Evolutionary conservation across 441 rosid genomes (phyloP).

Genomic region (Brassica balearica): DNA sequence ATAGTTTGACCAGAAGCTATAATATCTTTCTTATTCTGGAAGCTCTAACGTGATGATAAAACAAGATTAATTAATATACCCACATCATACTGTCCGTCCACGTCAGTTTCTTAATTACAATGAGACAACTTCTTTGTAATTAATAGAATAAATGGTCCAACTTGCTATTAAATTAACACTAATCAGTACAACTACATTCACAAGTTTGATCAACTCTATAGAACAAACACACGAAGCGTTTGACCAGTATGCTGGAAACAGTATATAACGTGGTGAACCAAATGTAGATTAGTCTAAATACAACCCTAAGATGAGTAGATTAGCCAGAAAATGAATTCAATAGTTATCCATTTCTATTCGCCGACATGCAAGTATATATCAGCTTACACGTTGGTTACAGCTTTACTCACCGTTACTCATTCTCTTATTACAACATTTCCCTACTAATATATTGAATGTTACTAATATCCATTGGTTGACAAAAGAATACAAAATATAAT

Average conservation of each 20-base stretch:
- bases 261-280: not conserved
- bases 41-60: constrained; percentile 19
- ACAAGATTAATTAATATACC: not conserved
- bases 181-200: constrained; percentile 5
- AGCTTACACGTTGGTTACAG: constrained; percentile 44
- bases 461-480: not conserved
- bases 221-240: constrained; percentile 6
- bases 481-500: not conserved
- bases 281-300: constrained; percentile 5
- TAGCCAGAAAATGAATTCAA: constrained; percentile 10
- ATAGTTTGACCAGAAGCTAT: constrained; percentile 22
- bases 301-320: constrained; percentile 31
- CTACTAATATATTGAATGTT: not conserved
- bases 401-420: constrained; percentile 21
- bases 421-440: not conserved
- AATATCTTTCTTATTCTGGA: not conserved
- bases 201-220: constrained; percentile 21
- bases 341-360: constrained; percentile 34
- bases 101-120: not conserved
- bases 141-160: not conserved
- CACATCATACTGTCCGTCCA: not conserved
- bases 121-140: not conserved
- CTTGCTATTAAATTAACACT: constrained; percentile 20
- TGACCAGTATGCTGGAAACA: not conserved
- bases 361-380: constrained; percentile 31